These are phyloP conservation scores for Solanum bulbocastanum DNA, from an alignment of 257 asterid genomes.

Conservation along the genomic window DNA sequence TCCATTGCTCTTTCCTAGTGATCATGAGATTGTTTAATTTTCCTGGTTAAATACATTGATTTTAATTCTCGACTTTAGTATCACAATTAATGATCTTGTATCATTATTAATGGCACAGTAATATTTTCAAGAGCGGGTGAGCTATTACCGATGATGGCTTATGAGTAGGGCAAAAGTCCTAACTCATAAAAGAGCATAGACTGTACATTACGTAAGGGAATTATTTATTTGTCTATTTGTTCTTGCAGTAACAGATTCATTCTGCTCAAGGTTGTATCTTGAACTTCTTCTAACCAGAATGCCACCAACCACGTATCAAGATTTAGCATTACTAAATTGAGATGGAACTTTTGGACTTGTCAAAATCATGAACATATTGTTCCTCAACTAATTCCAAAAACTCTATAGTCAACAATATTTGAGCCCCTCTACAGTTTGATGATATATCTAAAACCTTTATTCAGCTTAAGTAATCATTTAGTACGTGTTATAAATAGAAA, in stretches of 20 bases:
- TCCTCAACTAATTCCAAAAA: conserved; percentile 25
- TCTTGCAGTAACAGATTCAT: neutral
- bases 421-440: neutral
- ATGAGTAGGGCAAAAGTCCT: neutral
- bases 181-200: neutral
- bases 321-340: neutral
- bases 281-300: neutral
- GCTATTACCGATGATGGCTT: neutral
- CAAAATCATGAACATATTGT: conserved; percentile 26
- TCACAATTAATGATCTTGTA: neutral
- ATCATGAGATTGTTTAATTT: neutral
- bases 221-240: neutral
- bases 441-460: neutral
- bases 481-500: conserved; percentile 12
- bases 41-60: neutral
- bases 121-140: neutral
- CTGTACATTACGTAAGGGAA: neutral
- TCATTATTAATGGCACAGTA: neutral
- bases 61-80: neutral
- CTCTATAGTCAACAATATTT: neutral
- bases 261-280: neutral
- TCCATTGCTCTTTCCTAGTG: neutral
- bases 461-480: neutral
- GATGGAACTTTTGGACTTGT: neutral
- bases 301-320: neutral